Conservation (phyloP, 495 filamentous ascomycete species). For the Penicillium robsamsonii region DNA sequence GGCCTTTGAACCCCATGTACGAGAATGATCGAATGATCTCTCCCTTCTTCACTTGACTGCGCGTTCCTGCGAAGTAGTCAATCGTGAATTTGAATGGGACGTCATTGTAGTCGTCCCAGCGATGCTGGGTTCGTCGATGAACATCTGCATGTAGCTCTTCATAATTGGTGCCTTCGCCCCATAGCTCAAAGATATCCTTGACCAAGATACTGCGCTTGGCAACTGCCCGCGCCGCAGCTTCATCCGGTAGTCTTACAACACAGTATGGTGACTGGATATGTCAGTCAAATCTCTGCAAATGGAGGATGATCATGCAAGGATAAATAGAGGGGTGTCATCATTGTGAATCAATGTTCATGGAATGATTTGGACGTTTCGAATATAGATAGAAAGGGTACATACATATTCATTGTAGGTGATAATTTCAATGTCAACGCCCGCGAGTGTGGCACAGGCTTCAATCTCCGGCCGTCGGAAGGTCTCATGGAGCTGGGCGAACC, state of each 20-base stretch:
- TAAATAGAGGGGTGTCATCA: neutral
- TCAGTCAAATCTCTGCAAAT: conserved; percentile 12
- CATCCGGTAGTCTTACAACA: conserved; percentile 65
- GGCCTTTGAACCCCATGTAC: conserved; percentile 74
- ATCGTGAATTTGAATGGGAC: conserved; percentile 78
- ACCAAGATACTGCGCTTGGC: conserved; percentile 74
- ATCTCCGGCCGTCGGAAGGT: conserved; percentile 85
- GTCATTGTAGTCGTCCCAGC: conserved; percentile 62
- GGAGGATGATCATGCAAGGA: neutral
- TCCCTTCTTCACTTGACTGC: conserved; percentile 54
- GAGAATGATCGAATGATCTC: conserved; percentile 76
- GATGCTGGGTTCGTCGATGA: conserved; percentile 50
- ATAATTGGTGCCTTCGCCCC: conserved; percentile 71
- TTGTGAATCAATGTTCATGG: neutral
- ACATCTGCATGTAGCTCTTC: conserved; percentile 66
- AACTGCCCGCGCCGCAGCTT: conserved; percentile 61
- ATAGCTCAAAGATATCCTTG: conserved; percentile 82
- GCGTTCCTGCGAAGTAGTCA: conserved; percentile 72
- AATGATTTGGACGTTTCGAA: neutral
- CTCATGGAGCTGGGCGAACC: conserved; percentile 87
- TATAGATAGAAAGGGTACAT: conserved; percentile 27
- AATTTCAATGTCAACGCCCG: conserved; percentile 66
- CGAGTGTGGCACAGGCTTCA: conserved; percentile 71
- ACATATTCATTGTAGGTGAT: conserved; percentile 71
- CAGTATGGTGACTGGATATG: conserved; percentile 78